Evolutionary conservation across 768 basidiomycete species (phyloP).

Genomic region (Serendipita indica): DNA sequence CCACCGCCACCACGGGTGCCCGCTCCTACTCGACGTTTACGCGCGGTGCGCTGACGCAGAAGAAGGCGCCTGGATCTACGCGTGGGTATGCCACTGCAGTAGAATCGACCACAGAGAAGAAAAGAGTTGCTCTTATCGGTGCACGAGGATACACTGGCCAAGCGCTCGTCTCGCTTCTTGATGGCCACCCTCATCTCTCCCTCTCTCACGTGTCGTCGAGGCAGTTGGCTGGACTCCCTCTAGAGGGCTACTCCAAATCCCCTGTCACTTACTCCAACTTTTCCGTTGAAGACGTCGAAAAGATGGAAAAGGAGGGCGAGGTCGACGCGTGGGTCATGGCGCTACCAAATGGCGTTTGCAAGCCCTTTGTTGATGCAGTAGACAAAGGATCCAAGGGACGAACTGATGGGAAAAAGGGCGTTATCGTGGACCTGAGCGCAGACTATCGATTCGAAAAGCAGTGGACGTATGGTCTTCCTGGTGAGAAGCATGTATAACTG

Average conservation of each 20-base stretch:
- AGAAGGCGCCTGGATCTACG: constrained; percentile 29
- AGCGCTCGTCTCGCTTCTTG: constrained; percentile 73
- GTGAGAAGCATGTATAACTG: constrained; percentile 42
- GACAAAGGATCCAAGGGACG: constrained; percentile 57
- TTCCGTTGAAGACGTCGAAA: constrained; percentile 58
- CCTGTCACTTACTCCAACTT: constrained; percentile 67
- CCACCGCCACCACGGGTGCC: constrained; percentile 23
- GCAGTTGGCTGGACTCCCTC: constrained; percentile 68
- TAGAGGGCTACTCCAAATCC: constrained; percentile 70
- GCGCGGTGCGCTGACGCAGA: constrained; percentile 23
- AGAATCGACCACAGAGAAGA: constrained; percentile 44
- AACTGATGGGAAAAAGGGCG: constrained; percentile 36
- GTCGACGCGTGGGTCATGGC: constrained; percentile 99
- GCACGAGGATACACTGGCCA: constrained; percentile 94
- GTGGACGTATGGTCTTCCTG: constrained; percentile 98
- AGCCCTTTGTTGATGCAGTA: constrained; percentile 91
- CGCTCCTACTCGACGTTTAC: constrained; percentile 48
- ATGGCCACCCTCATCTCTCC: constrained; percentile 73
- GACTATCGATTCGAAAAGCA: constrained; percentile 89
- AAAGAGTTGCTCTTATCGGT: constrained; percentile 86
- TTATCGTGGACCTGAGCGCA: constrained; percentile 83
- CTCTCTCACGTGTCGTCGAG: constrained; percentile 95
- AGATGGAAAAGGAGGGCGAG: constrained; percentile 75
- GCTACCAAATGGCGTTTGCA: constrained; percentile 91
- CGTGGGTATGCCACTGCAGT: constrained; percentile 73